phyloP scores from a whole-genome alignment of 768 basidiomycete genomes.

The Imleria badia region DNA sequence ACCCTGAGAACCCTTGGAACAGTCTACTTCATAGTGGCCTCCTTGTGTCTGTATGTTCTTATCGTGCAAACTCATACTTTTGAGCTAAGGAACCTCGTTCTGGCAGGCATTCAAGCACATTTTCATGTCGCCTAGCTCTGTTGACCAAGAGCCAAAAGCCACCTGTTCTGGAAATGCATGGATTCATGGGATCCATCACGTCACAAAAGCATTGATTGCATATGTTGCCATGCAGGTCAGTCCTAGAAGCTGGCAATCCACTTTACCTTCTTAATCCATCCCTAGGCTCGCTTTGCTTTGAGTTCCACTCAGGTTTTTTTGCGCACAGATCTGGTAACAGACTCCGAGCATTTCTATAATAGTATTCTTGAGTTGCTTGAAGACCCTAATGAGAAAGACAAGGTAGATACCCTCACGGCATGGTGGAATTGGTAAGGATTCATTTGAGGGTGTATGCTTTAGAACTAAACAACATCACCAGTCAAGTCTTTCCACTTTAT shows the following conservation, averaged over 20 bases:
- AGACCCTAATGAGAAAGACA: background rate
- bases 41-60: too few species aligned
- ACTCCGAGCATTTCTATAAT: conserved; percentile 1
- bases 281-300: background rate
- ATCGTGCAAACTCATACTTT: too few species aligned
- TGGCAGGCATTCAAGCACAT: background rate
- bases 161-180: background rate
- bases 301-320: conserved; percentile 1
- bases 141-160: background rate
- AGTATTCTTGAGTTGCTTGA: background rate
- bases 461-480: too few species aligned
- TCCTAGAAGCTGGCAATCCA: too few species aligned
- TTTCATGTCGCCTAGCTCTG: too few species aligned
- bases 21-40: background rate
- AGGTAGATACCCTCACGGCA: too few species aligned
- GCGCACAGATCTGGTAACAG: background rate
- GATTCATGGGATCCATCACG: background rate
- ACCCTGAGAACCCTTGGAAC: background rate
- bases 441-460: too few species aligned
- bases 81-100: too few species aligned
- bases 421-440: background rate
- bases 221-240: background rate
- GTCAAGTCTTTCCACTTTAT: background rate
- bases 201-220: background rate
- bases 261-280: too few species aligned